Evolutionary conservation across 1,139 yeast species (phyloP).

Genomic region (Lodderomyces margitis): DNA sequence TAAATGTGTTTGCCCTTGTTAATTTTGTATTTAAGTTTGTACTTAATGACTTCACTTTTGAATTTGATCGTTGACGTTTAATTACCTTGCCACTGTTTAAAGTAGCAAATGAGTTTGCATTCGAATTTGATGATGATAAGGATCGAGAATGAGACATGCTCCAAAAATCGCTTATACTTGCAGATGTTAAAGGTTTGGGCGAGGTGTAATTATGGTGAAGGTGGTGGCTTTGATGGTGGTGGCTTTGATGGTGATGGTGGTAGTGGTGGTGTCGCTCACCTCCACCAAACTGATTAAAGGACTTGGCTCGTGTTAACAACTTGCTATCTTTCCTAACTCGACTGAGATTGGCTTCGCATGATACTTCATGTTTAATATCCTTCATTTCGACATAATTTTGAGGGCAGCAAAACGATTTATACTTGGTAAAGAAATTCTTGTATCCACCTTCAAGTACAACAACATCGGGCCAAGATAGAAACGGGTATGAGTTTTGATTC

Average conservation of each 20-base stretch:
- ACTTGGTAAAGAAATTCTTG: constrained; percentile 64
- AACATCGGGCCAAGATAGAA: constrained; percentile 81
- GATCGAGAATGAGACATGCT: background rate
- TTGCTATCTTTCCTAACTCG: constrained; percentile 63
- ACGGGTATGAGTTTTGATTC: constrained; percentile 76
- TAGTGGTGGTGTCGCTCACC: constrained; percentile 1
- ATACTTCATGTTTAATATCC: constrained; percentile 60
- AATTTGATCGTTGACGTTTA: constrained; percentile 34
- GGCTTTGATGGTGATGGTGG: background rate
- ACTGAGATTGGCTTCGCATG: constrained; percentile 72
- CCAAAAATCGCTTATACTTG: background rate
- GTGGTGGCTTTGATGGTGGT: no score
- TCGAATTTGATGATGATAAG: background rate
- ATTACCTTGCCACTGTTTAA: constrained; percentile 23
- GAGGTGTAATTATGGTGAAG: background rate
- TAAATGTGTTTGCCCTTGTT: constrained; percentile 18
- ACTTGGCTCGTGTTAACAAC: constrained; percentile 33
- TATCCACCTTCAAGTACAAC: constrained; percentile 91
- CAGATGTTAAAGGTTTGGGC: background rate
- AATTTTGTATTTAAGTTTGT: constrained; percentile 12
- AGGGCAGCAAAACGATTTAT: constrained; percentile 59
- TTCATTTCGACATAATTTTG: constrained; percentile 86
- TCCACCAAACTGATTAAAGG: constrained; percentile 24
- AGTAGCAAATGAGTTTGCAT: background rate
- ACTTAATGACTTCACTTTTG: constrained; percentile 14